Evolutionary conservation across 2,329 filamentous ascomycete species (phyloP).

Genomic region (Didymella glomerata): DNA sequence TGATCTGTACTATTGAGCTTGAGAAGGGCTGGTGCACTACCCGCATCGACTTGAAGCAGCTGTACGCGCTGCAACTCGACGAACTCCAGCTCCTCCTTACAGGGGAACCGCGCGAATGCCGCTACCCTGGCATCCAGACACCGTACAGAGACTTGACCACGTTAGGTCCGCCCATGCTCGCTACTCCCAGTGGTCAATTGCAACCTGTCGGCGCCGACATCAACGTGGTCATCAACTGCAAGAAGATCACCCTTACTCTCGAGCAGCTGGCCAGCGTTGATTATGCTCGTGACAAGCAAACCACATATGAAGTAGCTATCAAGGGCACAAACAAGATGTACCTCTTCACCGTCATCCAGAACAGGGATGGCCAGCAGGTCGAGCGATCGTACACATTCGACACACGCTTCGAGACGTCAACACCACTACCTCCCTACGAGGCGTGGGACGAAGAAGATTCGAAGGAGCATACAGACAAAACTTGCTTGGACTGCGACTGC

Average conservation of each 20-base stretch:
- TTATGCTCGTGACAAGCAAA: not conserved
- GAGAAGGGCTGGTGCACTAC: not conserved
- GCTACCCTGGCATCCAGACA: not conserved
- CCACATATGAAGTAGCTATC: not conserved
- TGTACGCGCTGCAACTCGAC: not conserved
- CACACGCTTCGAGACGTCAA: not conserved
- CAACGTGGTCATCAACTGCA: not conserved
- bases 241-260: not conserved
- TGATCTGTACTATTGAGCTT: not conserved
- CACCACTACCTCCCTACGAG: not conserved
- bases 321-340: not conserved
- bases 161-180: not conserved
- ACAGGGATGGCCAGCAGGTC: not conserved
- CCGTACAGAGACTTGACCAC: not conserved
- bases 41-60: not conserved
- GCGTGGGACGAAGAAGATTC: not conserved
- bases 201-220: not conserved
- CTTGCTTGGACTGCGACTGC: not conserved
- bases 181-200: not conserved
- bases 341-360: not conserved
- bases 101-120: not conserved
- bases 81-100: not conserved
- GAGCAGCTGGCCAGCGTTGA: not conserved
- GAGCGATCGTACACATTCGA: conserved; percentile 9
- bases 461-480: not conserved